Base-by-base conservation (phyloP, 176 grass and related monocot genomes). In the Tillandsia leiboldiana region DNA sequence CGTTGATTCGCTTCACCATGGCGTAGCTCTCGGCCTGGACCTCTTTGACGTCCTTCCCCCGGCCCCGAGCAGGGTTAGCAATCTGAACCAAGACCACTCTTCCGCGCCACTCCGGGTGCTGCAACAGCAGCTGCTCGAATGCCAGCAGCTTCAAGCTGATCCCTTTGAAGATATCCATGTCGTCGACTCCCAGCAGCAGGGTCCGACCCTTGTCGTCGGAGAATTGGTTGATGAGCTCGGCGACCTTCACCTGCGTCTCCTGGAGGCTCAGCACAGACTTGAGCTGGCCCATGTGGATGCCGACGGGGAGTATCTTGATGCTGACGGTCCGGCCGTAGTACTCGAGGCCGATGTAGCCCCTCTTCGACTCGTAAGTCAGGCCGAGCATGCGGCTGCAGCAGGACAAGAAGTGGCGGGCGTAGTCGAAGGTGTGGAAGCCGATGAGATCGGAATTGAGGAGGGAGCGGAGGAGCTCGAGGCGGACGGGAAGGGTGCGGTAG, bases 81-180 rank as follows among this genome's bases (percentile, higher is more conserved):
- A 96, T 96, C 80, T 96, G 92, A 14, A 96, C 92, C 15, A 96
- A 47, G n/a, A 96, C 86, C 51, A 85, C 88, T 48, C 76, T 83
- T 63, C 88, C 86, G 42, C 73, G 67, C 83, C 88, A 96, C 49
- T 91, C 83, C 9, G 70, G 78, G 70, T 96, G 88, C 81, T 96
- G 86, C 27, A 77, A 66, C 69, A 96, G 51, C 48, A 96, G 85
- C 67, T 91, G 88, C 80, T 96, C 88, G 67, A 96, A 96, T 12
- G 92, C 92, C 80, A 96, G 24, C 64, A 96, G 81, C 79, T 96
- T 96, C 64, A 96, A 74, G 72, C 91, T 96, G 48, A 96, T 96
- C 13, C 91, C 91, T 64, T 96, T 96, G 2, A 96, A 96, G 52
- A 91, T 96, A 51, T 96, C 91, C 91, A 96, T 96, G 27, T 96